Conservation (phyloP, 1,139 yeast genomes). For the Groenewaldozyma auringiensis region DNA sequence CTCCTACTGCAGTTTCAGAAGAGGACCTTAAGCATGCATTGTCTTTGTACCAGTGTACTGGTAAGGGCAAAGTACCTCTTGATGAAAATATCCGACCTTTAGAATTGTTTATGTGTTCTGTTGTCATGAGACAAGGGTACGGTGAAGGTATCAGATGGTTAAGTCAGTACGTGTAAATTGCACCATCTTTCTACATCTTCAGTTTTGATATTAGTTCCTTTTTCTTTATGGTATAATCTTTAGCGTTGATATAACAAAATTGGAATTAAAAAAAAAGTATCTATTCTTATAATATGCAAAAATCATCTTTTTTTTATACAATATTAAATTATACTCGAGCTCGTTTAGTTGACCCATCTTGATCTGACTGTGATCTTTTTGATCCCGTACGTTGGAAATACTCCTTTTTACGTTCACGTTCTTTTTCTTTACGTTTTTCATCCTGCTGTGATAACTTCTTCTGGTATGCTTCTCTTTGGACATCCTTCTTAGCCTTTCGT, state of each 20-base stretch:
- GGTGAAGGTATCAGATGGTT: constrained; percentile 96
- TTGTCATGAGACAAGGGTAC: constrained; percentile 94
- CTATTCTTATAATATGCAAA: no score
- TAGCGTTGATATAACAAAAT: background rate
- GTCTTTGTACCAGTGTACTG: constrained; percentile 83
- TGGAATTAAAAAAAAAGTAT: background rate
- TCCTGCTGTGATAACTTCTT: constrained; percentile 70
- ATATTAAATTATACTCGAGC: background rate
- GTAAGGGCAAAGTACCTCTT: constrained; percentile 66
- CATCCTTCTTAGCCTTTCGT: constrained; percentile 66
- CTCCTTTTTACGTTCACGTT: constrained; percentile 79
- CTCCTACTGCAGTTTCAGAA: constrained; percentile 89
- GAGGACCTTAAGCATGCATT: constrained; percentile 88
- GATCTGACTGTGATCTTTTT: constrained; percentile 35
- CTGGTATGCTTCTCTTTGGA: constrained; percentile 65
- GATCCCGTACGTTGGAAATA: constrained; percentile 71
- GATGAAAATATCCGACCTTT: constrained; percentile 80
- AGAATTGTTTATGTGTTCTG: constrained; percentile 95
- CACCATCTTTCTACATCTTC: background rate
- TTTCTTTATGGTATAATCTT: background rate
- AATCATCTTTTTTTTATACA: background rate
- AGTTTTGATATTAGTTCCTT: background rate
- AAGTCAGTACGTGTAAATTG: constrained; percentile 70
- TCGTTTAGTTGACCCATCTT: constrained; percentile 13
- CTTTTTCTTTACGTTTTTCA: constrained; percentile 64